phyloP scores from a whole-genome alignment of 73 alveolate species.

The Tetrahymena elliotti region DNA sequence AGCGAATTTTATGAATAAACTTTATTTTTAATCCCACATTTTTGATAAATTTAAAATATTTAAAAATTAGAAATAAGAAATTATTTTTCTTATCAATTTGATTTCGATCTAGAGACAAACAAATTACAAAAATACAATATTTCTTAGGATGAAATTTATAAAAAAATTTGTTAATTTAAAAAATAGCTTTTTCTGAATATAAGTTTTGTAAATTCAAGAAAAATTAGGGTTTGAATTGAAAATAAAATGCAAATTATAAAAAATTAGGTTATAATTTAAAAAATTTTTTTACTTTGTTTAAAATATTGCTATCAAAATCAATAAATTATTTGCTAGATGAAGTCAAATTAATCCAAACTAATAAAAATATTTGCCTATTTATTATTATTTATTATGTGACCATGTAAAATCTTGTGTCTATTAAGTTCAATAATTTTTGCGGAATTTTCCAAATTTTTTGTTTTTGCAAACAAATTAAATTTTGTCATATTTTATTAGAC shows the following conservation, averaged over 20 bases:
- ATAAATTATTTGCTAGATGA: background rate
- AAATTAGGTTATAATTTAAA: background rate
- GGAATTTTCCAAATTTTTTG: background rate
- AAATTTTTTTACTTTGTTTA: too few species aligned
- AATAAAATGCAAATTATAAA: background rate
- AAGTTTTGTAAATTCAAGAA: conserved; percentile 7
- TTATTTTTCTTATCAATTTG: background rate
- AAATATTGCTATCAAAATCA: too few species aligned
- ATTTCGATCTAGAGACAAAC: background rate
- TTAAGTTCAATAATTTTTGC: background rate
- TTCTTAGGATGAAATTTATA: background rate
- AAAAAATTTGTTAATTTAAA: conserved; percentile 6
- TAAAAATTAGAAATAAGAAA: too few species aligned
- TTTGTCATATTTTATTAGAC: background rate
- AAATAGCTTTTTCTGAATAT: conserved; percentile 17
- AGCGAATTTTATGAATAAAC: background rate
- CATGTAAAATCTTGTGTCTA: background rate
- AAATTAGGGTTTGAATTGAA: background rate
- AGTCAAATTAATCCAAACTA: background rate
- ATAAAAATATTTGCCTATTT: too few species aligned
- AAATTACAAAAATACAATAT: background rate
- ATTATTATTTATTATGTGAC: background rate
- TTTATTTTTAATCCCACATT: background rate
- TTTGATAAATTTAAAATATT: too few species aligned
- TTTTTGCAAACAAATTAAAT: background rate